These are phyloP conservation scores for Candida andamanensis DNA, from an alignment of 805 yeast genomes.

Conservation along the genomic window DNA sequence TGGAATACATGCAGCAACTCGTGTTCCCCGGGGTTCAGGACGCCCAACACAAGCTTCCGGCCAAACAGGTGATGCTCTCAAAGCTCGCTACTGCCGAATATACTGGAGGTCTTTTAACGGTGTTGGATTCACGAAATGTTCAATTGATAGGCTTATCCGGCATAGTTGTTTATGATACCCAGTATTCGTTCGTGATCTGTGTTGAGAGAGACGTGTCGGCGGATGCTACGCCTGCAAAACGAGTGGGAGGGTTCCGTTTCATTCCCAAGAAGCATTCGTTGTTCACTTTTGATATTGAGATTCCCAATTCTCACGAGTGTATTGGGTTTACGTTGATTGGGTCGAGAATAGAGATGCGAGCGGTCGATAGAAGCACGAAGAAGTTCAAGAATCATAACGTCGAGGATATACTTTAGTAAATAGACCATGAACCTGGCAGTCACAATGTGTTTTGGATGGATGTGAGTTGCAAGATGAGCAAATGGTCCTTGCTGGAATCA, in stretches of 20 bases:
- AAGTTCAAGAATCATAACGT: conserved; percentile 81
- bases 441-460: conserved; percentile 3
- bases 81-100: conserved; percentile 74
- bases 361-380: conserved; percentile 75
- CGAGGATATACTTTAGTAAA: conserved; percentile 40
- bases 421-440: too few species aligned
- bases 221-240: conserved; percentile 19
- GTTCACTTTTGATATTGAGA: conserved; percentile 45
- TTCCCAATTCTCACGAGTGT: conserved; percentile 26
- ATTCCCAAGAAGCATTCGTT: conserved; percentile 64
- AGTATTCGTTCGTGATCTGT: conserved; percentile 61
- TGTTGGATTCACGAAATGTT: conserved; percentile 51
- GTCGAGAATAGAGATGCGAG: conserved; percentile 66
- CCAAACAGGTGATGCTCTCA: conserved; percentile 34
- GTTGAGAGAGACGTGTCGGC: conserved; percentile 34
- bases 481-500: conserved; percentile 15
- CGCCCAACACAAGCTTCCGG: conserved; percentile 18
- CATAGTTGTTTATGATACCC: conserved; percentile 81
- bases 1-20: conserved; percentile 56
- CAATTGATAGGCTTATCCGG: conserved; percentile 62
- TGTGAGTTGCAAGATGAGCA: conserved; percentile 20
- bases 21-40: conserved; percentile 26
- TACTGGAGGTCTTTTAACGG: conserved; percentile 67
- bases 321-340: conserved; percentile 69
- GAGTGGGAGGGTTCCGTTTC: conserved; percentile 60